phyloP scores from a whole-genome alignment of 768 basidiomycete genomes.

The Russula sp. region DNA sequence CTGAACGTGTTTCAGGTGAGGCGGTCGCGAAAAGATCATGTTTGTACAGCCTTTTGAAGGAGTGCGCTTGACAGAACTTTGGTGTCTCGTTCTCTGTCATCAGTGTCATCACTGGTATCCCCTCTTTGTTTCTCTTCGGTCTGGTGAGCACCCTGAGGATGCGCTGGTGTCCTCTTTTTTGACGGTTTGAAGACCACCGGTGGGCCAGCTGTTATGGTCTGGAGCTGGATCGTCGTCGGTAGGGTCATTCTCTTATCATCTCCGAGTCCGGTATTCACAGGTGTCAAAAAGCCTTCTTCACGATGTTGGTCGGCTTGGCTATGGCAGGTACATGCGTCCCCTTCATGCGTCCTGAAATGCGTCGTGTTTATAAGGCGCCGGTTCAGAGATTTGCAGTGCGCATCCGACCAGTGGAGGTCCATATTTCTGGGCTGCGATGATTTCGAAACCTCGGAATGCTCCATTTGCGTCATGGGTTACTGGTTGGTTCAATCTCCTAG shows the following conservation, averaged over 20 bases:
- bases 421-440: conserved; percentile 78
- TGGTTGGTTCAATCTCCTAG: conserved; percentile 68
- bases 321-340: conserved; percentile 61
- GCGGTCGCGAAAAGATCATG: conserved; percentile 1
- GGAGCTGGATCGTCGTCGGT: conserved; percentile 65
- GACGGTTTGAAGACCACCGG: conserved; percentile 50
- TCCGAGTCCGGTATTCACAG: background rate
- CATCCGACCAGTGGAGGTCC: conserved; percentile 70
- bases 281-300: conserved; percentile 45
- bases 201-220: conserved; percentile 71
- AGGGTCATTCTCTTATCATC: conserved; percentile 22
- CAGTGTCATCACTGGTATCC: conserved; percentile 63
- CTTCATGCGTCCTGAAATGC: background rate
- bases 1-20: conserved; percentile 53
- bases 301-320: conserved; percentile 61
- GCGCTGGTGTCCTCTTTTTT: background rate
- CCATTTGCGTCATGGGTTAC: conserved; percentile 68
- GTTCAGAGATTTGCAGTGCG: conserved; percentile 43
- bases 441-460: conserved; percentile 49
- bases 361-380: background rate
- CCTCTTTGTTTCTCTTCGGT: conserved; percentile 62
- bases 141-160: conserved; percentile 36
- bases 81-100: conserved; percentile 74
- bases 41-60: background rate
- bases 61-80: conserved; percentile 43